These are phyloP conservation scores for Kazachstania taianensis DNA, from an alignment of 805 yeast species.

Conservation along the genomic window DNA sequence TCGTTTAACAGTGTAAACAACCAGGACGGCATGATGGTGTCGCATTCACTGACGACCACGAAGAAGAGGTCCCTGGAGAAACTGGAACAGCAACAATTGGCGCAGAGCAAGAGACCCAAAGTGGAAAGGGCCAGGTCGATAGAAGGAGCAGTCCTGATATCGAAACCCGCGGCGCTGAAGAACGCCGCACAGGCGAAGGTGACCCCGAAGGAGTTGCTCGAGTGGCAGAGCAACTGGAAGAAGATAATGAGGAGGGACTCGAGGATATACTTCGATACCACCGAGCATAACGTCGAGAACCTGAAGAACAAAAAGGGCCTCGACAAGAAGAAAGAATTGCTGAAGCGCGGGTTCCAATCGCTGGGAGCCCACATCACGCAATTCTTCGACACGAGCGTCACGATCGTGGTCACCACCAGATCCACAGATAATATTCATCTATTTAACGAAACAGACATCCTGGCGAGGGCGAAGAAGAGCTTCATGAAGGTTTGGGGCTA, in stretches of 20 bases:
- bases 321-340: conserved; percentile 22
- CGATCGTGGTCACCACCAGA: conserved; percentile 72
- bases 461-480: conserved; percentile 47
- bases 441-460: conserved; percentile 49
- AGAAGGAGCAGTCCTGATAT: conserved; percentile 27
- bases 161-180: conserved; percentile 11
- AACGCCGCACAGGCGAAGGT: conserved; percentile 14
- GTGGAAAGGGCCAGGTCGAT: conserved; percentile 26
- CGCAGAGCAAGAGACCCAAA: conserved; percentile 15
- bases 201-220: conserved; percentile 32
- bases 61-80: conserved; percentile 23
- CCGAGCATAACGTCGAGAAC: conserved; percentile 24
- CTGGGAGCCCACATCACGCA: conserved; percentile 49
- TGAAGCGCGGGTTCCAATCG: conserved; percentile 26
- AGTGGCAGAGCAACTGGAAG: conserved; percentile 61
- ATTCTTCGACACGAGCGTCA: conserved; percentile 51
- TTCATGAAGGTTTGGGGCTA: conserved; percentile 79
- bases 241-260: conserved; percentile 46
- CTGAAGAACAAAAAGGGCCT: conserved; percentile 13
- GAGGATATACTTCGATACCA: conserved; percentile 50
- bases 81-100: conserved; percentile 10
- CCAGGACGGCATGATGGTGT: not conserved
- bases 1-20: not conserved
- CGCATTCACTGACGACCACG: not conserved
- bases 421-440: conserved; percentile 31